Conservation (phyloP, 495 filamentous ascomycete species). For the Aspergillus nidulans region DNA sequence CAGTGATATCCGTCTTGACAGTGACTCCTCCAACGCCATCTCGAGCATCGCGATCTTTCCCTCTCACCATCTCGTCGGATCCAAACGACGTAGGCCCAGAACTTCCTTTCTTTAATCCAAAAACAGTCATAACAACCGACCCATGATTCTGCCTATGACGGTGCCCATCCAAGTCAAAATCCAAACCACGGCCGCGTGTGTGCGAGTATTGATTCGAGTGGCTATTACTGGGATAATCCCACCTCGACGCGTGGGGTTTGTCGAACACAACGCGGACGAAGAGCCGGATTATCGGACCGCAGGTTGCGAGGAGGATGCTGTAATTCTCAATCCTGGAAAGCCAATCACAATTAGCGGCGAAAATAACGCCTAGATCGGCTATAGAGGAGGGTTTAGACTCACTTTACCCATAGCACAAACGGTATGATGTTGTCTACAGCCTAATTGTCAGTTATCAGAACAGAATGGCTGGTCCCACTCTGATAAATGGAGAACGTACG, state of each 20-base stretch:
- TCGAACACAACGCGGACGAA: slow-evolving; percentile 5
- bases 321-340: slow-evolving; percentile 15
- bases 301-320: slow-evolving; percentile 18
- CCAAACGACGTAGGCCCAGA: no score
- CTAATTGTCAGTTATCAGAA: no score
- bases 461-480: no score
- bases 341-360: neutral
- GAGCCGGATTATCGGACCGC: slow-evolving; percentile 14
- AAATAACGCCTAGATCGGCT: slow-evolving; percentile 8
- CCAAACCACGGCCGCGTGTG: neutral
- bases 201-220: no score
- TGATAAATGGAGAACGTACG: slow-evolving; percentile 9
- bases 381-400: no score
- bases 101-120: neutral
- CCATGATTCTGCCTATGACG: neutral
- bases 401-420: slow-evolving; percentile 19
- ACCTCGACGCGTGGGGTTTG: neutral
- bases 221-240: no score
- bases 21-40: neutral
- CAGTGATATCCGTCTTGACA: slow-evolving; percentile 5
- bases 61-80: no score
- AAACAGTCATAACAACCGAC: slow-evolving; percentile 1
- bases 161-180: neutral
- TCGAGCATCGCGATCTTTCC: neutral
- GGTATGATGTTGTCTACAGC: slow-evolving; percentile 18